Base-by-base conservation (phyloP, 495 filamentous ascomycete genomes). In the Penicillium fimorum region DNA sequence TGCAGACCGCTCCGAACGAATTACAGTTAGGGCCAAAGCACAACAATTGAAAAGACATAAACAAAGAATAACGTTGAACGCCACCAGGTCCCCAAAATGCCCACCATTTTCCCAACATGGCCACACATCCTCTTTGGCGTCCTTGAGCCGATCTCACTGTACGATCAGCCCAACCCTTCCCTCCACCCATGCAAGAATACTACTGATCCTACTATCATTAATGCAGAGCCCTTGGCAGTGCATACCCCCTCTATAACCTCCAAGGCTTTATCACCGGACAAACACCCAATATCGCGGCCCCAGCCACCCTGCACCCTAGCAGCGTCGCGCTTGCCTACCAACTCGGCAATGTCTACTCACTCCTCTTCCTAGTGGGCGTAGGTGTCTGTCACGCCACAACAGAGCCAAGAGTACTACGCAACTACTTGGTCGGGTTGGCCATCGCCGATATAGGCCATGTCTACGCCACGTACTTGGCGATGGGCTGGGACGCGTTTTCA, bases 401-500 rank as follows among this genome's bases (percentile, higher is more conserved):
- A 9, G 87, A 90, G 66, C 66, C 81, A 29, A 82, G 71, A 47
- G 86, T 90, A 1, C 78, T 90, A 13, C 76, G 82, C 41, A 87
- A 84, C 61, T 91, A 89, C 65, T 67, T 91, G 24, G 61, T 86
- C 18, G 85, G 83, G 8, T 71, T 89, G 38, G 80, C 80, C 67
- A 70, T 88, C 25, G 87, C 80, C 13, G 88, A 91, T 58, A 70
- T 91, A 48, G 85, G 84, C 4, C 88, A 91, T 70, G 61, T 91
- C n/a, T 83, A 72, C 32, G 78, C 84, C 52, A 88, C 85, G 0
- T 81, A 73, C 41, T 72, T 77, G 58, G 81, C 70, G 3, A 77
- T 91, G 58, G 87, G 84, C 5, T 76, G 70, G 58, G 74, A 79
- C 2, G 66, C 65, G 15, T 79, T 82, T 48, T 18, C 81, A 15